A percentile compares a stretch with the other conserved stretches of the same genome.
phyloP scores from a whole-genome alignment of 2,329 filamentous ascomycete species.

The Fusarium vanettenii region DNA sequence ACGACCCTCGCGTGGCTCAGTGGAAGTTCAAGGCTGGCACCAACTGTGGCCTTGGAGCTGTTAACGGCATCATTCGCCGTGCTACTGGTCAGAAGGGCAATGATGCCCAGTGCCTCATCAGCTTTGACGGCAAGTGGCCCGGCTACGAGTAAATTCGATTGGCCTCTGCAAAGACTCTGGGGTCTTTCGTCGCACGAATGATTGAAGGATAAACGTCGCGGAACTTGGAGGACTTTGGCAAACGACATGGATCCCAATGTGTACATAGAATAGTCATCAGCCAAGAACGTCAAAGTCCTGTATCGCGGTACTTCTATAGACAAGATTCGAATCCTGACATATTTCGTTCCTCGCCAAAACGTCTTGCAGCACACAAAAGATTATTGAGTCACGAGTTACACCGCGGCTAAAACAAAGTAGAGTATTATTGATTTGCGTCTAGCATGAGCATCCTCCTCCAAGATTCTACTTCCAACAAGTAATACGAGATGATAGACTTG shows the following conservation, averaged over 20 bases:
- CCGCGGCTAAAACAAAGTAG: background rate
- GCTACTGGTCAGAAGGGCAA: background rate
- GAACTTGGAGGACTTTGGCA: background rate
- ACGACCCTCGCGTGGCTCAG: background rate
- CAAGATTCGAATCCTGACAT: background rate
- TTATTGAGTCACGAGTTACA: background rate
- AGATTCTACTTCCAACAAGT: background rate
- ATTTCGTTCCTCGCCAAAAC: background rate
- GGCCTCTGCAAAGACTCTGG: fast-evolving
- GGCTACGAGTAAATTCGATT: background rate
- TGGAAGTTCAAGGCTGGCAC: background rate
- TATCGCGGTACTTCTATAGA: background rate
- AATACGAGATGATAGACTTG: background rate
- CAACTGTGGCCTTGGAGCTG: background rate
- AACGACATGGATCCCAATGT: background rate
- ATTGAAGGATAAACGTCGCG: background rate
- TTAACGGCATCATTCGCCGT: background rate
- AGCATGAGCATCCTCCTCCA: background rate
- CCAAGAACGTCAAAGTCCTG: background rate
- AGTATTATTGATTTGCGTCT: background rate
- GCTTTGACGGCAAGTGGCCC: background rate
- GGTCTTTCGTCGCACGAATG: background rate
- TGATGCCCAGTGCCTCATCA: background rate
- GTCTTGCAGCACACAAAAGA: too few relatives aligned
- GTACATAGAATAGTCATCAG: background rate